These are phyloP conservation scores for Cyathus striatus DNA, from an alignment of 768 basidiomycete species.

Conservation along the genomic window DNA sequence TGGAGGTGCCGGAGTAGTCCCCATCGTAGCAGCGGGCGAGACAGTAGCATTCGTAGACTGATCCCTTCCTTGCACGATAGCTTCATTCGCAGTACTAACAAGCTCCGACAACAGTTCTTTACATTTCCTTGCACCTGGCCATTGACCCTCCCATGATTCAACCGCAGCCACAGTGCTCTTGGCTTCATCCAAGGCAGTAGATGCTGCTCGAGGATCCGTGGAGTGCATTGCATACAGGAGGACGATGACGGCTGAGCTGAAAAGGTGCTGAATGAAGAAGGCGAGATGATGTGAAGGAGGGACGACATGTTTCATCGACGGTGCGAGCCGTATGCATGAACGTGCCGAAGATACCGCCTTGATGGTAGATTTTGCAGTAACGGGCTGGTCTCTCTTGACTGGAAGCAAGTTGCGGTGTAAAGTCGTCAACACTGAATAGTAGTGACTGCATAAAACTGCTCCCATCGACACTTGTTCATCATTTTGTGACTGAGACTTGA, in stretches of 20 bases:
- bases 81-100: constrained; percentile 63
- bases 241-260: constrained; percentile 85
- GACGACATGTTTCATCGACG: constrained; percentile 79
- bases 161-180: constrained; percentile 65
- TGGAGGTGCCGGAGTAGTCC: no score
- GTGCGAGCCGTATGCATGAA: constrained; percentile 79
- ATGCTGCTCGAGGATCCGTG: constrained; percentile 56
- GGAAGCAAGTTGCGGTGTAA: constrained; percentile 87
- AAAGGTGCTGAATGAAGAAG: constrained; percentile 86
- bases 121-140: constrained; percentile 88
- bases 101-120: constrained; percentile 74
- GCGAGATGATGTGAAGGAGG: constrained; percentile 84
- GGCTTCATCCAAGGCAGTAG: constrained; percentile 79
- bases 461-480: constrained; percentile 84
- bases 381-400: constrained; percentile 64
- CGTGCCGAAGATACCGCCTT: constrained; percentile 84
- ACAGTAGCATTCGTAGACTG: constrained; percentile 11
- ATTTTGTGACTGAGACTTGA: constrained; percentile 70
- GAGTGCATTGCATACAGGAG: constrained; percentile 85
- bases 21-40: constrained; percentile 15
- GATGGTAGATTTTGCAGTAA: constrained; percentile 65
- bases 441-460: constrained; percentile 82
- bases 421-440: constrained; percentile 83
- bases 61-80: constrained; percentile 38
- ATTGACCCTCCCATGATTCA: constrained; percentile 78